Base-by-base conservation (phyloP, 495 filamentous ascomycete species). In the Penicillium pulvis region DNA sequence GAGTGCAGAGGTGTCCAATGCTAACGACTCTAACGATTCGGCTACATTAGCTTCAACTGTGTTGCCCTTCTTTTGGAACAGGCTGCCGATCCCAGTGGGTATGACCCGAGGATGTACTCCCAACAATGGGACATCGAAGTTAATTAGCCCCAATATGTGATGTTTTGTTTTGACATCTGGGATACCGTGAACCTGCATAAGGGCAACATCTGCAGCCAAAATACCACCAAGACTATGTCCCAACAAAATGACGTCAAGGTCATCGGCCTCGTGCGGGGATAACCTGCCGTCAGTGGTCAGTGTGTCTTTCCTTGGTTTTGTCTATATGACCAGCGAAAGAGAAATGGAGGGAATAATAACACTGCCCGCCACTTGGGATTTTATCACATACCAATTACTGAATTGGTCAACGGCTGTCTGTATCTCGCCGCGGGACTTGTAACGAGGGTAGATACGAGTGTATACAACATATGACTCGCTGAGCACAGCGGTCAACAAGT, bases 211-310 rank as follows among this genome's bases (percentile, higher is more conserved):
- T 5, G 91, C 90, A 17, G 87, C 81, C 6, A 98, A 61, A 23
- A 98, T 77, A 2, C 93, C 93, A 23, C 93, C 93, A 82, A 98
- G 92, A 52, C 90, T 93, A 68, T 97, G 93, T 0, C 93, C 93
- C 0, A 97, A 74, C 9, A 97, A 73, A 42, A 98, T 76, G 6
- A 97, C 79, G 75, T 97, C 93, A 4, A 91, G 90, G 19, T 77
- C 82, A 9, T 78, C 72, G 12, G 84, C 83, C 68, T 94, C 89
- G 64, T 96, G 90, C 2, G 90, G 90, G 43, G 83, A 77, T 41
- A 97, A 77, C 87, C 87, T 89, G 59, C 24, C 28, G 60, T 12
- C 12, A 44, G 10, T 31, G 14, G 36, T 41, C 36, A 41, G 36
- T 41, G 36, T 36, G 10, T 41, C 36, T 41, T 41, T 5, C 16